These are phyloP conservation scores for Fonsecaea pedrosoi DNA, from an alignment of 2,329 filamentous ascomycete genomes.

Conservation along the genomic window DNA sequence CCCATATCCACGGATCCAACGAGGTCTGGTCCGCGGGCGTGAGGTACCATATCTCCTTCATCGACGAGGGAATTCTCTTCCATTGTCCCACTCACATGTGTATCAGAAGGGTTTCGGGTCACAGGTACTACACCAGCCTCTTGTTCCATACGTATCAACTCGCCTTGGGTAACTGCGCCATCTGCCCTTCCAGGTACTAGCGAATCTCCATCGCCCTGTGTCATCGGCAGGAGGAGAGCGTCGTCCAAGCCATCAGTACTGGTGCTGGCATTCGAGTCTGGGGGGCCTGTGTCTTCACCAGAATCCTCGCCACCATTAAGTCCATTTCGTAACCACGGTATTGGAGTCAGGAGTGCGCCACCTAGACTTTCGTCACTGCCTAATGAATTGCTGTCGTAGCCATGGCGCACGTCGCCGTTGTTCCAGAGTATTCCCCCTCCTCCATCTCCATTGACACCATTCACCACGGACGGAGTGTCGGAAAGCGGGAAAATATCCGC, in stretches of 20 bases:
- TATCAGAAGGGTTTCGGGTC: constrained; percentile 52
- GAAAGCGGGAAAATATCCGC: constrained; percentile 83
- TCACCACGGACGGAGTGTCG: constrained; percentile 59
- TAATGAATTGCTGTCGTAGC: constrained; percentile 50
- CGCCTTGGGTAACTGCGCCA: constrained; percentile 77
- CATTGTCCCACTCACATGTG: constrained; percentile 41
- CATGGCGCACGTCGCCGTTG: constrained; percentile 41
- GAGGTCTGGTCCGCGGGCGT: constrained; percentile 81
- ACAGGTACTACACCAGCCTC: constrained; percentile 78
- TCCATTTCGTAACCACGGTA: constrained; percentile 75
- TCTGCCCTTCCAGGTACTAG: constrained; percentile 47
- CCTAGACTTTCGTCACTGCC: constrained; percentile 89
- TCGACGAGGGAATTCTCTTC: constrained; percentile 48
- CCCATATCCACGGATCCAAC: constrained; percentile 89
- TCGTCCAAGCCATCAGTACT: constrained; percentile 32
- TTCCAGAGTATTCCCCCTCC: constrained; percentile 46
- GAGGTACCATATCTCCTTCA: constrained; percentile 66
- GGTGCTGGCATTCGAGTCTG: constrained; percentile 26
- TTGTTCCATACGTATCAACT: constrained; percentile 85
- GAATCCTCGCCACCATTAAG: constrained; percentile 42
- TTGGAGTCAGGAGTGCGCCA: constrained; percentile 89
- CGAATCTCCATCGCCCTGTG: constrained; percentile 21
- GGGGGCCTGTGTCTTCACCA: constrained; percentile 28
- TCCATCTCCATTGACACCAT: constrained; percentile 66
- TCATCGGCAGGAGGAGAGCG: constrained; percentile 25